Evolutionary conservation across 345 rosid species (phyloP).

Genomic region (Ricinus communis): DNA sequence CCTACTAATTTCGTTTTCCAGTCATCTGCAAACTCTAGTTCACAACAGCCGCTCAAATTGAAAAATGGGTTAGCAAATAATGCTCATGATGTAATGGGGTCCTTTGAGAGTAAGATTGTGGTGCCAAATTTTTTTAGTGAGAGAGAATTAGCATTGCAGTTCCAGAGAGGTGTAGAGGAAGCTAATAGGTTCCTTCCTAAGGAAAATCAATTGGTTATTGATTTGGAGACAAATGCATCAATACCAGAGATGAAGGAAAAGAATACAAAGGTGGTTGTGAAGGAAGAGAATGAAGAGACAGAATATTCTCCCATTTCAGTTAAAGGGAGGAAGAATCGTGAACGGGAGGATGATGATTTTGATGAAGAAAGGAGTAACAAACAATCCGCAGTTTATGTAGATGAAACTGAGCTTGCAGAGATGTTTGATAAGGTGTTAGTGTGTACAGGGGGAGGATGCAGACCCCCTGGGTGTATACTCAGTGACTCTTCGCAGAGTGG

Average conservation of each 20-base stretch:
- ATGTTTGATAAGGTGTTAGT: slow-evolving; percentile 65
- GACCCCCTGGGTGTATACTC: background rate
- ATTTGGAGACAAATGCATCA: slow-evolving; percentile 25
- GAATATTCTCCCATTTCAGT: slow-evolving; percentile 27
- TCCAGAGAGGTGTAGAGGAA: slow-evolving; percentile 78
- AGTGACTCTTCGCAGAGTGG: background rate
- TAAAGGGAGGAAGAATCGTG: slow-evolving; percentile 57
- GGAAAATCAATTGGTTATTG: slow-evolving; percentile 41
- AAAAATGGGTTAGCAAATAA: slow-evolving; percentile 27
- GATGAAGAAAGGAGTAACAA: slow-evolving; percentile 61
- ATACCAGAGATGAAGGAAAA: slow-evolving; percentile 12
- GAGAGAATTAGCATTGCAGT: slow-evolving; percentile 56
- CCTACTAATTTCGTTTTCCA: slow-evolving; percentile 45
- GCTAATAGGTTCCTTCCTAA: slow-evolving; percentile 85
- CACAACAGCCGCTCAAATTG: slow-evolving; percentile 19
- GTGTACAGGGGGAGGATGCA: slow-evolving; percentile 22
- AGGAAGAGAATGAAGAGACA: slow-evolving; percentile 34
- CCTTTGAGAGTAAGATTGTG: slow-evolving; percentile 26
- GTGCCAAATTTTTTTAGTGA: slow-evolving; percentile 53
- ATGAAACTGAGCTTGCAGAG: slow-evolving; percentile 61
- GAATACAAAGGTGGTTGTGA: slow-evolving; percentile 24
- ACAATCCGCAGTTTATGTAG: slow-evolving; percentile 49
- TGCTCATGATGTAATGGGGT: slow-evolving; percentile 21
- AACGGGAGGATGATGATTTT: slow-evolving; percentile 45
- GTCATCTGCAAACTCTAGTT: slow-evolving; percentile 37